Base-by-base conservation (phyloP, 208 protist genomes). In the Angomonas deanei region DNA sequence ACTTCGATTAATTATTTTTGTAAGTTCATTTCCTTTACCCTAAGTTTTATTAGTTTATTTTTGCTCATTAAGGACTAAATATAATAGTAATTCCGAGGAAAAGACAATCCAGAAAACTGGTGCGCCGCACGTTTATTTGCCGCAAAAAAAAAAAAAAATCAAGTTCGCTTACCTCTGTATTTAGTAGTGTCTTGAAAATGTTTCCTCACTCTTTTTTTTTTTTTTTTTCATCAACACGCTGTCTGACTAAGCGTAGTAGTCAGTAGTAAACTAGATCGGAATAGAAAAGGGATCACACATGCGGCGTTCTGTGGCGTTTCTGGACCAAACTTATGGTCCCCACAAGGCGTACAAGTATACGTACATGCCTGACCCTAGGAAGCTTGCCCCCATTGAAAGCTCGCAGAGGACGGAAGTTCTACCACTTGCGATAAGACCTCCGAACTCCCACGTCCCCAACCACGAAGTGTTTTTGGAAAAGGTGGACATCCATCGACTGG, bases 271-370 rank as follows among this genome's bases (percentile, higher is more conserved):
- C 17, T n/a, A 60, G 3, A 54, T 53, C 24, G 32, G 3, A 2
- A 53, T 52, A 55, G 61, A 31, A 5, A 56, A 74, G 72, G 65
- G 57, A 66, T 15, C 32, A 4, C 36, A 46, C 2, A 72, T 72
- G 66, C 24, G 52, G 15, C 27, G 60, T 31, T 77, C 66, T 30
- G 15, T 54, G 27, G n/a, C 54, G 1, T 27, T 80, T 46, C 56
- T 91, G 30, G 90, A 96, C 71, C 82, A 93, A 46, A 96, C 87
- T 3, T 64, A 58, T 71, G 86, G 86, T 48, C 87, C 91, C 0
- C 88, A 94, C 61, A 96, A 96, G 66, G 76, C 84, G 15, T 96
- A 96, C 70, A 96, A 94, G 66, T 96, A 96, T 69, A 88, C 84
- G 0, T 96, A 96, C 61, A 88, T 96, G 79, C 91, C 91, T 0